These are phyloP conservation scores for Penicillium fimorum DNA, from an alignment of 495 filamentous ascomycete species.

Conservation along the genomic window DNA sequence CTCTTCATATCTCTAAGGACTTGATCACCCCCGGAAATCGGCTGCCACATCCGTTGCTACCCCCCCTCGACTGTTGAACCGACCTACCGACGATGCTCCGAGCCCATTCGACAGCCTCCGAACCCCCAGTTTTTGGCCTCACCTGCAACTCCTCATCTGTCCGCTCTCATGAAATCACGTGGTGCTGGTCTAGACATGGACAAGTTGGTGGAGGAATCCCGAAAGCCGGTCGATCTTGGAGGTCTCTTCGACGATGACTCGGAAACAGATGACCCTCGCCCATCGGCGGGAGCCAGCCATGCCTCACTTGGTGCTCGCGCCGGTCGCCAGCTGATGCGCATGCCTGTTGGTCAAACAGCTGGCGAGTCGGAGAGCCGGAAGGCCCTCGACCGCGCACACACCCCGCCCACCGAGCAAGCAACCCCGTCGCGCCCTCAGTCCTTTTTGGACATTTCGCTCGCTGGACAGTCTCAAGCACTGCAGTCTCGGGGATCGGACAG, in stretches of 20 bases:
- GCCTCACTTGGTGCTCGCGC: conserved; percentile 23
- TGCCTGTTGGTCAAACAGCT: conserved; percentile 54
- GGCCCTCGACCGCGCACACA: conserved; percentile 38
- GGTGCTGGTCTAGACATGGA: conserved; percentile 63
- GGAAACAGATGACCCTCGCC: conserved; percentile 48
- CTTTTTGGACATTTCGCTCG: conserved; percentile 36
- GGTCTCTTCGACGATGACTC: conserved; percentile 56
- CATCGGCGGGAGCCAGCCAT: conserved; percentile 46
- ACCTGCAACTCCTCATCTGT: conserved; percentile 72
- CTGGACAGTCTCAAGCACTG: conserved; percentile 27
- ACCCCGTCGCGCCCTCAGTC: conserved; percentile 35
- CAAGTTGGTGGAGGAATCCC: conserved; percentile 44
- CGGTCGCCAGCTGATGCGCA: conserved; percentile 53
- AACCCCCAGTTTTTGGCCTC: conserved; percentile 49
- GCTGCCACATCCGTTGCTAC: conserved; percentile 28
- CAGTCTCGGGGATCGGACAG: conserved; percentile 48
- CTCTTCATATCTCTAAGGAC: conserved; percentile 46
- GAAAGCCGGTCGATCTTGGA: conserved; percentile 21
- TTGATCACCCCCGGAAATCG: conserved; percentile 29
- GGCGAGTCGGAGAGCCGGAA: conserved; percentile 57
- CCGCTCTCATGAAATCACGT: conserved; percentile 62
- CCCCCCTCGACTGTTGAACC: conserved; percentile 25
- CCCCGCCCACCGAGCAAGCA: conserved; percentile 29
- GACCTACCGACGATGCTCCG: conserved; percentile 9
- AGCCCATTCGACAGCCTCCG: conserved; percentile 14